Evolutionary conservation across 2,329 filamentous ascomycete species (phyloP).

Genomic region (Pyrenochaeta sp.): DNA sequence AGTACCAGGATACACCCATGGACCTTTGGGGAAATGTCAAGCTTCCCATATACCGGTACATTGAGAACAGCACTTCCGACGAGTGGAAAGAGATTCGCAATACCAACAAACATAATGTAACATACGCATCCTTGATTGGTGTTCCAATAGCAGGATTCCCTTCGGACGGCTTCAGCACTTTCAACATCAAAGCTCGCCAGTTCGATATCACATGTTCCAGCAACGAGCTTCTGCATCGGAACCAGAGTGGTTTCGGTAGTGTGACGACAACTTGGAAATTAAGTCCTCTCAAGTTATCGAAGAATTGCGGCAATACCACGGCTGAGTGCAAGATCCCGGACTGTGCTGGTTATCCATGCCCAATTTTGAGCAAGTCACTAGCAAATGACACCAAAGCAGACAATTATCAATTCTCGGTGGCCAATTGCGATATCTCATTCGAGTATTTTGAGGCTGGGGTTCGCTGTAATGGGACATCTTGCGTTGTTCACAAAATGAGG

Average conservation of each 20-base stretch:
- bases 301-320: conserved; percentile 3
- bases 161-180: conserved; percentile 19
- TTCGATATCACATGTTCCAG: conserved; percentile 36
- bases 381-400: conserved; percentile 1
- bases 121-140: conserved; percentile 38
- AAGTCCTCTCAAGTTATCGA: background rate
- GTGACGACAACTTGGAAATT: conserved; percentile 28
- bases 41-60: conserved; percentile 29
- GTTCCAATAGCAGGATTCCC: conserved; percentile 25
- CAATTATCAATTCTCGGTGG: conserved; percentile 18
- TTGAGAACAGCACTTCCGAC: conserved; percentile 26
- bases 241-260: conserved; percentile 10
- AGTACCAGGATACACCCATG: conserved; percentile 29
- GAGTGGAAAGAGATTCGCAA: conserved; percentile 28
- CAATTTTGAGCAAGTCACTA: conserved; percentile 27
- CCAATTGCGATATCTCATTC: conserved; percentile 25
- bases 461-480: conserved; percentile 26
- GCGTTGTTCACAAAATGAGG: conserved; percentile 25
- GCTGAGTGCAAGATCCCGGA: background rate
- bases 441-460: conserved; percentile 30
- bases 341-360: conserved; percentile 30
- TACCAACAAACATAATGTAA: conserved; percentile 15
- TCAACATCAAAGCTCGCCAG: conserved; percentile 35
- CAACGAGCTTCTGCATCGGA: conserved; percentile 12
- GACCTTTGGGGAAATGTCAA: conserved; percentile 42